These are phyloP conservation scores for Wickerhamomyces bovis DNA, from an alignment of 805 yeast genomes.

Conservation along the genomic window DNA sequence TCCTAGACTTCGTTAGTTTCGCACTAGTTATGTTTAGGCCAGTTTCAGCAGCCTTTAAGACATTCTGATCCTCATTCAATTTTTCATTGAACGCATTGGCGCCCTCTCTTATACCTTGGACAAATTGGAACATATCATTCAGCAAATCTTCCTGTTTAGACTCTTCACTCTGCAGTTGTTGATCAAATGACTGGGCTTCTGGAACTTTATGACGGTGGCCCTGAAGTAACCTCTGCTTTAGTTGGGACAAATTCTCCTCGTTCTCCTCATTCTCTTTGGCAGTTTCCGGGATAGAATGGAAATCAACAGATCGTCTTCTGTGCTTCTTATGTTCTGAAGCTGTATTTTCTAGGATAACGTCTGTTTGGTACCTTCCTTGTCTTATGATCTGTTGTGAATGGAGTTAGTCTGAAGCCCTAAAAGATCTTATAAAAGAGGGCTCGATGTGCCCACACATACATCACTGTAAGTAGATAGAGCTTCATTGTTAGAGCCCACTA, in stretches of 20 bases:
- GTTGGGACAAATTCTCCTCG: constrained; percentile 26
- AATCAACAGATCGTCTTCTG: constrained; percentile 20
- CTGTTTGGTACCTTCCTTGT: constrained; percentile 6
- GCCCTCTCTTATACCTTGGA: constrained; percentile 31
- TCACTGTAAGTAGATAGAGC: constrained; percentile 5
- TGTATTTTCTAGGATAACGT: constrained; percentile 2
- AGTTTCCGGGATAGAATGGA: constrained; percentile 10
- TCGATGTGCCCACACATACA: not conserved
- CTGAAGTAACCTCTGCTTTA: constrained; percentile 27
- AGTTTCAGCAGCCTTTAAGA: constrained; percentile 35
- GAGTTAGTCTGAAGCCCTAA: not conserved
- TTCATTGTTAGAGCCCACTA: too few species aligned
- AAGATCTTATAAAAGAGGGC: not conserved
- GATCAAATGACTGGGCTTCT: constrained; percentile 23
- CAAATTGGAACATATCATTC: constrained; percentile 33
- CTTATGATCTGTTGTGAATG: constrained; percentile 4
- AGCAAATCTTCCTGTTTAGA: constrained; percentile 31
- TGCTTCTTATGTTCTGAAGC: not conserved
- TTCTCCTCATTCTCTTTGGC: constrained; percentile 9
- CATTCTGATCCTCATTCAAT: constrained; percentile 31
- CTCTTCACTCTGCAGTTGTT: constrained; percentile 31
- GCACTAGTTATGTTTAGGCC: constrained; percentile 34
- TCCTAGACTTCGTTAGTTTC: constrained; percentile 27
- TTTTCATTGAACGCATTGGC: constrained; percentile 36
- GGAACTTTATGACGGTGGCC: constrained; percentile 7